Conservation (phyloP, 2,329 filamentous ascomycete species). For the Bimuria novae-zelandiae region DNA sequence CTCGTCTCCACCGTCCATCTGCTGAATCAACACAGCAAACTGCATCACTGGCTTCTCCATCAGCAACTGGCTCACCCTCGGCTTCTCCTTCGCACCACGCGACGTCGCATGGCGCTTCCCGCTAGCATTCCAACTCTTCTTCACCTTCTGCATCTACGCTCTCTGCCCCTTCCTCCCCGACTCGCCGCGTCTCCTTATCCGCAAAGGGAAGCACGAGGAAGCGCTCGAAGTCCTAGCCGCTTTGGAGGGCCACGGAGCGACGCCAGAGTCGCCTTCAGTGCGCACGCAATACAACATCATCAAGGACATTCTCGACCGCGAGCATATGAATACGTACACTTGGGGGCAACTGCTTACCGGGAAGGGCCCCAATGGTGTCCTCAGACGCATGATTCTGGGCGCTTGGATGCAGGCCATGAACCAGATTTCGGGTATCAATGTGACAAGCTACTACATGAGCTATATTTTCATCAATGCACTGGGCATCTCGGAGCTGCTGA, state of each 20-base stretch:
- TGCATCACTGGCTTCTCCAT: conserved; percentile 51
- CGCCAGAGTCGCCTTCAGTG: conserved; percentile 40
- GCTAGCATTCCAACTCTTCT: conserved; percentile 61
- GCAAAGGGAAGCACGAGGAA: conserved; percentile 56
- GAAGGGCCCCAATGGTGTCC: conserved; percentile 46
- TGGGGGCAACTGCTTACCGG: conserved; percentile 53
- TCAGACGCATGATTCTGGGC: conserved; percentile 52
- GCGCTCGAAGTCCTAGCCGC: conserved; percentile 42
- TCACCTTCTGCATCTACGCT: conserved; percentile 62
- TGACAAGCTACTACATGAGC: conserved; percentile 47
- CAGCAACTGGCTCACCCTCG: conserved; percentile 50
- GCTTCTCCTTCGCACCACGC: conserved; percentile 47
- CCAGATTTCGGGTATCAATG: conserved; percentile 38
- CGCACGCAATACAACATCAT: conserved; percentile 45
- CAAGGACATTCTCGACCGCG: conserved; percentile 49
- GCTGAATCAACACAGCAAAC: conserved; percentile 37
- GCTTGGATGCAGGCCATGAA: conserved; percentile 54
- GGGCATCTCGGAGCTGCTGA: conserved; percentile 42
- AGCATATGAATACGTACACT: conserved; percentile 51
- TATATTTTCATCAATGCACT: conserved; percentile 50
- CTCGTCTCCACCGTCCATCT: neutral
- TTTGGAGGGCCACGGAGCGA: conserved; percentile 46
- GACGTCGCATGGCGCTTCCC: conserved; percentile 53
- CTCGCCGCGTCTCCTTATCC: conserved; percentile 55
- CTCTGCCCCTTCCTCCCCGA: conserved; percentile 49